Evolutionary conservation across 2,329 filamentous ascomycete genomes (phyloP).

Genomic region (Paramyrothecium sp.): DNA sequence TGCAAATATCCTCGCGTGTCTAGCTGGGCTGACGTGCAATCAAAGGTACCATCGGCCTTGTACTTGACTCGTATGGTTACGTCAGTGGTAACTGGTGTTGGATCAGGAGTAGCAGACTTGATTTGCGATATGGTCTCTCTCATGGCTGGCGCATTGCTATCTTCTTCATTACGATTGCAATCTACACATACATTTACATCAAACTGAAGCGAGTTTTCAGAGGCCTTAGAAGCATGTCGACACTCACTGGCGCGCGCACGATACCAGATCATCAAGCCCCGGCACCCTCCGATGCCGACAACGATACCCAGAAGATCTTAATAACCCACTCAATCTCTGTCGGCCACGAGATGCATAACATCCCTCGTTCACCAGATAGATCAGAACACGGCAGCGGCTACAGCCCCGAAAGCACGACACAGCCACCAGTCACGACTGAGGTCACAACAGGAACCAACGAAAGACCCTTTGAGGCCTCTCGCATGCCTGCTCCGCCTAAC

Average conservation of each 20-base stretch:
- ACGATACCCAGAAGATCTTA: neutral
- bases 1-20: slow-evolving; percentile 13
- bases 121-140: slow-evolving; percentile 41
- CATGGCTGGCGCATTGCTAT: slow-evolving; percentile 46
- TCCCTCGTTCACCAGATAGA: too few relatives aligned
- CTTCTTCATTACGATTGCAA: slow-evolving; percentile 35
- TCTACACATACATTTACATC: slow-evolving; percentile 39
- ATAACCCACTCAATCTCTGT: too few relatives aligned
- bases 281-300: too few relatives aligned
- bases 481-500: neutral
- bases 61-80: slow-evolving; percentile 26
- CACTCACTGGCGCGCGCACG: too few relatives aligned
- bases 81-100: slow-evolving; percentile 48
- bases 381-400: too few relatives aligned
- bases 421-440: neutral
- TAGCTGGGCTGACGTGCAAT: slow-evolving; percentile 15
- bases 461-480: too few relatives aligned
- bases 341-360: too few relatives aligned
- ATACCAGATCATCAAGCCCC: too few relatives aligned
- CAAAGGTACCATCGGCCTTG: slow-evolving; percentile 11
- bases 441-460: neutral
- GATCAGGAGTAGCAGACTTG: slow-evolving; percentile 34
- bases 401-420: neutral
- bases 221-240: neutral
- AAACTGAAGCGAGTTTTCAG: slow-evolving; percentile 12